Base-by-base conservation (phyloP, 352 stramenopile genomes). In the Globisporangium parvum region DNA sequence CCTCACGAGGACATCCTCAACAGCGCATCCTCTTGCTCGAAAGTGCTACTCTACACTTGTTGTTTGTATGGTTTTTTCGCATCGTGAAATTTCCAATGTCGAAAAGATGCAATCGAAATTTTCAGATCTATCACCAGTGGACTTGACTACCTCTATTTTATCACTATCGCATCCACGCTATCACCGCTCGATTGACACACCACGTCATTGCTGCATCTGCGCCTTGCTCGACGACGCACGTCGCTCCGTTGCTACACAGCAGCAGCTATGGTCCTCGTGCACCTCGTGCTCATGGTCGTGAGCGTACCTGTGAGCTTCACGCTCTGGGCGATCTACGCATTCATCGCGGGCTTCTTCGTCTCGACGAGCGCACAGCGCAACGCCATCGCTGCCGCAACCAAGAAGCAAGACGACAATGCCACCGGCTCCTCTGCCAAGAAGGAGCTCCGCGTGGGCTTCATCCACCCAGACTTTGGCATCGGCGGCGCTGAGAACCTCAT, bases 381-480 rank as follows among this genome's bases (percentile, higher is more conserved):
- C n/a, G 24, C 46, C 9, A 46, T 11, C 39, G 3, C 45, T 11
- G 12, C 44, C 14, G 20, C 24, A 33, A 33, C 21, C n/a, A 14
- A 14, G 24, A 51, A 33, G 20, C n/a, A n/a, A n/a, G 18, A 15
- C 26, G 42, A 51, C n/a, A 31, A 24, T 1, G 40, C 23, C 3
- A 46, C 28, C n/a, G n/a, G n/a, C n/a, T 28, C 26, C 12, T 21
- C 39, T 12, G 21, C 12, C 33, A 6, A 20, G 21, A 6, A 24
- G 46, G 53, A 45, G 0, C 66, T 88, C 45, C 80, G 72, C 20
- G 77, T 99, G 39, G 85, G 93, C n/a, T 98, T 99, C 63, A 59
- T 99, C 50, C 97, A 99, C 72, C 92, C 98, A 12, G 97, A 99
- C 71, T 95, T 99, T 28, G 97, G 97, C 44, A 98, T 99, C 54